These are phyloP conservation scores for Trypanosoma cruzi DNA, from an alignment of 208 protist species.

Conservation along the genomic window DNA sequence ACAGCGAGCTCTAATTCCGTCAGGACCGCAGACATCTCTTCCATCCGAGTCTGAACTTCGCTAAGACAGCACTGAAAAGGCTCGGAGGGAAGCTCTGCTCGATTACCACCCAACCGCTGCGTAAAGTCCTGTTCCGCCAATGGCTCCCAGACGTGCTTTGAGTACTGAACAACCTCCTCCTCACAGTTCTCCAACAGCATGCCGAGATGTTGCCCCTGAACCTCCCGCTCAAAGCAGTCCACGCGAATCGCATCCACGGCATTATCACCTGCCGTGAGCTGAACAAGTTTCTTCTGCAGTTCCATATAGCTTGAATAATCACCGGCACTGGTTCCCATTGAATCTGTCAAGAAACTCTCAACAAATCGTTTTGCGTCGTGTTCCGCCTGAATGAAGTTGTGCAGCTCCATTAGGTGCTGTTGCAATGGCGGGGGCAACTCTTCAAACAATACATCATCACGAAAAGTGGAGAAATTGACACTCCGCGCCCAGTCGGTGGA, in stretches of 20 bases:
- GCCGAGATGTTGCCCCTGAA: constrained; percentile 47
- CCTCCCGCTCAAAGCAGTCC: constrained; percentile 60
- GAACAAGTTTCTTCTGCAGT: constrained; percentile 35
- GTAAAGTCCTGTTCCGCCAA: constrained; percentile 48
- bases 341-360: constrained; percentile 61
- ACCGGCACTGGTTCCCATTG: constrained; percentile 11
- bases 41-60: constrained; percentile 37
- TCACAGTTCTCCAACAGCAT: constrained; percentile 59
- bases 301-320: constrained; percentile 22
- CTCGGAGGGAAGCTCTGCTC: constrained; percentile 20
- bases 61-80: constrained; percentile 22
- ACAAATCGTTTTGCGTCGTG: constrained; percentile 54
- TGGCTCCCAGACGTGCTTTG: constrained; percentile 66
- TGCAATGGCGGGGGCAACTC: constrained; percentile 65
- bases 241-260: constrained; percentile 64
- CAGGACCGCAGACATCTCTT: constrained; percentile 41
- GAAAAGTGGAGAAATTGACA: constrained; percentile 77
- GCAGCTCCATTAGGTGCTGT: constrained; percentile 77
- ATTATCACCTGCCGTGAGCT: constrained; percentile 33
- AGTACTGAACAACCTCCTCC: constrained; percentile 53
- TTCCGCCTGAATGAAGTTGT: constrained; percentile 75
- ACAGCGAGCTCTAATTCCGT: constrained; percentile 55
- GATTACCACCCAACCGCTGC: constrained; percentile 25
- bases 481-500: constrained; percentile 50
- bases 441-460: constrained; percentile 68